Percentiles rank a stretch among this genome's conserved stretches.
phyloP scores from a whole-genome alignment of 441 rosid genomes.

The Theobroma grandiflorum region DNA sequence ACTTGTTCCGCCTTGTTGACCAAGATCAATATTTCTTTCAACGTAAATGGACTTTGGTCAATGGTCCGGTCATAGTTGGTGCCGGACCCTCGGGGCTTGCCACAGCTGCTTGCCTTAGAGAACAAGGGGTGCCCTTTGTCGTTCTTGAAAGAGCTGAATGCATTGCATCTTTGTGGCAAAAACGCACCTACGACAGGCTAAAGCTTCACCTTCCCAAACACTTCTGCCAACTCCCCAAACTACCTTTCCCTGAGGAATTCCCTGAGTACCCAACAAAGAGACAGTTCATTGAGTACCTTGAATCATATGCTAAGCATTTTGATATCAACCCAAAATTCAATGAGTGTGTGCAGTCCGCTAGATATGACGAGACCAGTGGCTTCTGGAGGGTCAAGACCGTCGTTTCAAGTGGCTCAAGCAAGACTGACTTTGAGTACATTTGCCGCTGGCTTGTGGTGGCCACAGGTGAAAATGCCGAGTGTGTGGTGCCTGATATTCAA shows the following conservation, averaged over 20 bases:
- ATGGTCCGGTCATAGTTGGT: slow-evolving; percentile 79
- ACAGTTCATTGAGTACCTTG: slow-evolving; percentile 77
- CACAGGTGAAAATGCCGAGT: slow-evolving; percentile 81
- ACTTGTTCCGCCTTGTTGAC: slow-evolving; percentile 52
- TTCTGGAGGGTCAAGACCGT: slow-evolving; percentile 70
- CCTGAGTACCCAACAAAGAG: slow-evolving; percentile 72
- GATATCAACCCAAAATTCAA: slow-evolving; percentile 70
- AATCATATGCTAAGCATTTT: slow-evolving; percentile 62
- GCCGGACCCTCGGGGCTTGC: slow-evolving; percentile 88
- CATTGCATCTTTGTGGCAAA: slow-evolving; percentile 83
- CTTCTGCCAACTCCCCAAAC: slow-evolving; percentile 77
- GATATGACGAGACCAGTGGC: slow-evolving; percentile 73
- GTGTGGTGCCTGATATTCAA: slow-evolving; percentile 61
- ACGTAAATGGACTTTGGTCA: slow-evolving; percentile 65
- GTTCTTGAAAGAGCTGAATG: slow-evolving; percentile 77
- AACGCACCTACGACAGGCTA: slow-evolving; percentile 76
- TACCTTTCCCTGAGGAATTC: slow-evolving; percentile 73
- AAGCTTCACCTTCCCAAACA: slow-evolving; percentile 82
- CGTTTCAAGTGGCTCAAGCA: slow-evolving; percentile 36
- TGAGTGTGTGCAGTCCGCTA: slow-evolving; percentile 73
- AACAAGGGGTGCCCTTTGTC: slow-evolving; percentile 68
- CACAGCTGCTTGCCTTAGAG: slow-evolving; percentile 76
- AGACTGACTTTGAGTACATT: slow-evolving; percentile 65
- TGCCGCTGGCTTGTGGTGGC: slow-evolving; percentile 87
- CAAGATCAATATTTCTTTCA: slow-evolving; percentile 49